Conservation (phyloP, 139 green algal genomes). For the Ulvella scutata region DNA sequence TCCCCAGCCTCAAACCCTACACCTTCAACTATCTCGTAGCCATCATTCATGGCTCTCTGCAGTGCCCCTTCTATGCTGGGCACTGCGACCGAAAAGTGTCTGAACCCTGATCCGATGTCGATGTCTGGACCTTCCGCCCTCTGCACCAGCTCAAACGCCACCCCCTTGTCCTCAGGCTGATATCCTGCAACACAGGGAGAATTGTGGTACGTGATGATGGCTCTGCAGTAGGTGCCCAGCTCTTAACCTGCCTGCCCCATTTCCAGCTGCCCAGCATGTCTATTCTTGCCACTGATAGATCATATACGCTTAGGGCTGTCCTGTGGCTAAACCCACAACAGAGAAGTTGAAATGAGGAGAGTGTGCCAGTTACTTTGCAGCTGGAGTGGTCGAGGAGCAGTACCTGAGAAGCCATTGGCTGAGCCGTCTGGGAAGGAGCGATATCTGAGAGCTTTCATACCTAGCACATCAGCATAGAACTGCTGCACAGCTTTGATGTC, state of each 20-base stretch:
- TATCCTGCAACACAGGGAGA: not conserved
- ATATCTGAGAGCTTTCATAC: not conserved
- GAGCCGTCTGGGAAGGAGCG: not conserved
- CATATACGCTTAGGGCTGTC: too few species aligned
- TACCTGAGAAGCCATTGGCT: not conserved
- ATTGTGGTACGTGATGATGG: not conserved
- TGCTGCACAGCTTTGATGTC: not conserved
- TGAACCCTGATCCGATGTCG: not conserved
- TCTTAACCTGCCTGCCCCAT: too few species aligned
- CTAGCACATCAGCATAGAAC: not conserved
- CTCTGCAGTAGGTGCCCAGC: too few species aligned
- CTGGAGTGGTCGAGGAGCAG: too few species aligned
- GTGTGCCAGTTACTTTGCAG: too few species aligned
- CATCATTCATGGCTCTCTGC: not conserved
- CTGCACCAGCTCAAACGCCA: constrained; percentile 3
- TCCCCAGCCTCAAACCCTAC: not conserved
- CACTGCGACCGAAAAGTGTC: not conserved
- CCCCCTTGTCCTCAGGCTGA: not conserved
- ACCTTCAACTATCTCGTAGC: not conserved
- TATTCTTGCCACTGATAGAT: too few species aligned
- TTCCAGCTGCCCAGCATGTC: too few species aligned
- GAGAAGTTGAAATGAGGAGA: too few species aligned
- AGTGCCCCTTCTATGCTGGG: not conserved
- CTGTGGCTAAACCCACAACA: too few species aligned
- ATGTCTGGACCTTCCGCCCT: not conserved